Percentiles rank a stretch among this genome's conserved stretches.
These are phyloP conservation scores for Taphrina flavorubra DNA, from an alignment of 1,139 yeast genomes.

Conservation along the genomic window DNA sequence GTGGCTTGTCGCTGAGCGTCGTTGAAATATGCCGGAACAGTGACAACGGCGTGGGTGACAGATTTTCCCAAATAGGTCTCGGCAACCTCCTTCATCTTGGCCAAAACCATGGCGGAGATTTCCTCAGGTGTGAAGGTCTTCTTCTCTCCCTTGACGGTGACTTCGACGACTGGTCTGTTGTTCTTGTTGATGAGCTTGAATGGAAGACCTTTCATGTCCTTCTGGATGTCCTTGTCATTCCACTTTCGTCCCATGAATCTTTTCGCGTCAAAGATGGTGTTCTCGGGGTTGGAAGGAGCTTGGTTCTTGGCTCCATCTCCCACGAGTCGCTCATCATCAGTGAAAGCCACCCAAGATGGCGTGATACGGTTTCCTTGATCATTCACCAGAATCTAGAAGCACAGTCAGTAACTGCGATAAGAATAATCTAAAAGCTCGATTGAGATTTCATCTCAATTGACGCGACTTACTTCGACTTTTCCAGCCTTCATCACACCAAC, in stretches of 20 bases:
- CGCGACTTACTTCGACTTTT: constrained; percentile 64
- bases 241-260: constrained; percentile 83
- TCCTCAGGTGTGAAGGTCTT: constrained; percentile 86
- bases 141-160: constrained; percentile 68
- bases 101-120: constrained; percentile 87
- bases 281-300: constrained; percentile 78
- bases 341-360: constrained; percentile 87
- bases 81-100: constrained; percentile 91
- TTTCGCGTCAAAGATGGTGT: constrained; percentile 84
- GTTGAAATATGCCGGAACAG: constrained; percentile 97
- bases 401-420: not conserved
- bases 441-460: not conserved
- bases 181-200: constrained; percentile 68
- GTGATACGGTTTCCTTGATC: constrained; percentile 97
- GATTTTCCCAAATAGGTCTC: constrained; percentile 88
- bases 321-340: constrained; percentile 82
- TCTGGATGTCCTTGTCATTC: constrained; percentile 76
- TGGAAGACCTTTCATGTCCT: constrained; percentile 82
- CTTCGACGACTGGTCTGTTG: constrained; percentile 82
- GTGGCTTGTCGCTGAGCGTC: constrained; percentile 99
- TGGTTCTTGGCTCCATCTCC: constrained; percentile 97
- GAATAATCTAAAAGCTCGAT: too few species aligned
- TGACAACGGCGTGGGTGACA: constrained; percentile 92
- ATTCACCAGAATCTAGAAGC: constrained; percentile 70
- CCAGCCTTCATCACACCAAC: constrained; percentile 94